Conservation (phyloP, 148 eudicot genomes). For the Dysphania ambrosioides region DNA sequence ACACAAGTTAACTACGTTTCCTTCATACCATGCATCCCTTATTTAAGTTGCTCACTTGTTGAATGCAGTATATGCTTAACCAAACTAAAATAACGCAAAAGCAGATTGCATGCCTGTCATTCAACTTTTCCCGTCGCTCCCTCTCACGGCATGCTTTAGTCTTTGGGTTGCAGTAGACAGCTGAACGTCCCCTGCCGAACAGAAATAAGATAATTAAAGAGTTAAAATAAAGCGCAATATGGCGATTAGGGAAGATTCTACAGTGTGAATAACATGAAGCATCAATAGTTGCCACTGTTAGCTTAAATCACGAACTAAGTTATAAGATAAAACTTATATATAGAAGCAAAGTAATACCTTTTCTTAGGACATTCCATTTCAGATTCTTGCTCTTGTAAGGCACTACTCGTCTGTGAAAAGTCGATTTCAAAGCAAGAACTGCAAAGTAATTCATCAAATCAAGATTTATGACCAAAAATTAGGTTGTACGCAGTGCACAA, state of each 20-base stretch:
- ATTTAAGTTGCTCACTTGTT: background rate
- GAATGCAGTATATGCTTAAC: background rate
- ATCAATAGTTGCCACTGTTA: no score
- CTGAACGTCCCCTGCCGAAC: constrained; percentile 53
- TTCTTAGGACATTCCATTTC: constrained; percentile 46
- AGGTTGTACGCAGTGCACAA: no score
- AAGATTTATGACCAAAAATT: background rate
- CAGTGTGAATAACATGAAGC: no score
- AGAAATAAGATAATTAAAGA: constrained; percentile 12
- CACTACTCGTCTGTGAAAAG: constrained; percentile 41
- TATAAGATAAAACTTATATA: background rate
- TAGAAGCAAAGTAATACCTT: constrained; percentile 37
- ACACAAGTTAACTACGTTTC: background rate
- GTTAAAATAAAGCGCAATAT: no score
- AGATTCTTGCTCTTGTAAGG: constrained; percentile 32
- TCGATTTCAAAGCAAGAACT: constrained; percentile 45
- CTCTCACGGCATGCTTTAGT: constrained; percentile 86
- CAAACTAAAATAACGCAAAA: background rate
- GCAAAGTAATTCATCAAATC: constrained; percentile 18
- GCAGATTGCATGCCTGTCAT: constrained; percentile 55
- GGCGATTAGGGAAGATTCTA: no score
- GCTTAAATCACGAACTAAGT: background rate
- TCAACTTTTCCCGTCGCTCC: constrained; percentile 69
- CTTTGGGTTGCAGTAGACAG: constrained; percentile 41
- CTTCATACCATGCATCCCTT: background rate